These are phyloP conservation scores for Arxiozyma slooffiae DNA, from an alignment of 1,139 yeast species.

Conservation along the genomic window DNA sequence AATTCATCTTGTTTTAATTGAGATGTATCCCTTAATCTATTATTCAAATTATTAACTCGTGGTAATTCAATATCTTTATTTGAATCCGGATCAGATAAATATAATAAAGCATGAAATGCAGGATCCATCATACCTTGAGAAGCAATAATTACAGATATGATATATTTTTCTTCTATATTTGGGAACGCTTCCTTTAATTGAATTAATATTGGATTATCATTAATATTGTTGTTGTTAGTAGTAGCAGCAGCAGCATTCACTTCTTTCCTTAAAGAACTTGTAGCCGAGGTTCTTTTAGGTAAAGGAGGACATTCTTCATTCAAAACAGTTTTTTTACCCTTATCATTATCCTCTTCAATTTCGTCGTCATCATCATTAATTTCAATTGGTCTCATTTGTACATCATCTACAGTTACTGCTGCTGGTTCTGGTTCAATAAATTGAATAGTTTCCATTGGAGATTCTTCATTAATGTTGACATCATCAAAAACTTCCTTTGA, in stretches of 20 bases:
- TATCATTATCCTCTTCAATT: constrained; percentile 9
- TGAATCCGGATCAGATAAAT: constrained; percentile 65
- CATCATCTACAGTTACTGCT: background rate
- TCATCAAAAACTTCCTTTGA: constrained; percentile 6
- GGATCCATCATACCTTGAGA: constrained; percentile 71
- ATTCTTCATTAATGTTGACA: constrained; percentile 8
- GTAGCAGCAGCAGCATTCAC: constrained; percentile 8
- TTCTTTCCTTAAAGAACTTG: background rate
- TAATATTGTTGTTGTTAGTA: constrained; percentile 28
- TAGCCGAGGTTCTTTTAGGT: constrained; percentile 51
- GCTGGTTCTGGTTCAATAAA: constrained; percentile 4
- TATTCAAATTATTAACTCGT: constrained; percentile 17
- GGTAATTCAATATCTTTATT: constrained; percentile 50
- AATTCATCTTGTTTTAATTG: constrained; percentile 71
- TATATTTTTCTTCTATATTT: constrained; percentile 51
- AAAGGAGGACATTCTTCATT: constrained; percentile 46
- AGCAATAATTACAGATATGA: constrained; percentile 77
- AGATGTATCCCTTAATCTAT: constrained; percentile 7
- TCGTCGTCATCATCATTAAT: background rate
- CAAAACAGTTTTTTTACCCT: constrained; percentile 2
- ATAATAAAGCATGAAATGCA: constrained; percentile 80
- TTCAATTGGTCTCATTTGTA: background rate
- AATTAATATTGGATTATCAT: constrained; percentile 34
- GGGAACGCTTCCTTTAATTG: constrained; percentile 76
- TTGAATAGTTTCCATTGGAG: constrained; percentile 2